Conservation (phyloP, 495 filamentous ascomycete species). For the Entonaema liquescens region DNA sequence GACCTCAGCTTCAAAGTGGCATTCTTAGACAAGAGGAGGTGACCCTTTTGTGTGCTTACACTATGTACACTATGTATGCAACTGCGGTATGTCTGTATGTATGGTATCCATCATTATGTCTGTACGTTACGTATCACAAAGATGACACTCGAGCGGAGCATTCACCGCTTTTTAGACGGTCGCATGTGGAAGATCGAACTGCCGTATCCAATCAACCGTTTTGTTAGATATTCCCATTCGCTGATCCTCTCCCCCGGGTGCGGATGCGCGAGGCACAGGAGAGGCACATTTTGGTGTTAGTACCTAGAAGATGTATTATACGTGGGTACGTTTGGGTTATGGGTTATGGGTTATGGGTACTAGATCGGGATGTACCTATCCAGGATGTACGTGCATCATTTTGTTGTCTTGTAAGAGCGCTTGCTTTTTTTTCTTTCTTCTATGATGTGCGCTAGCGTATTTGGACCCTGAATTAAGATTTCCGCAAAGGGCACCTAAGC, state of each 20-base stretch:
- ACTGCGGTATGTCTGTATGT: neutral
- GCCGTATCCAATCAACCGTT: slow-evolving; percentile 20
- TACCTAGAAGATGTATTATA: neutral
- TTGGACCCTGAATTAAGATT: slow-evolving; percentile 37
- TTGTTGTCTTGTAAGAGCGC: neutral
- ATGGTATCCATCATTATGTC: neutral
- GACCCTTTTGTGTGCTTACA: neutral
- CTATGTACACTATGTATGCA: no score
- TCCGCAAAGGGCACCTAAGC: slow-evolving; percentile 12
- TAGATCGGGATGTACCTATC: neutral
- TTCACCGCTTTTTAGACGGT: slow-evolving; percentile 38
- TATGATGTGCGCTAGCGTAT: slow-evolving; percentile 22
- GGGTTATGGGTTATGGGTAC: no score
- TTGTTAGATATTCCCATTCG: slow-evolving; percentile 15
- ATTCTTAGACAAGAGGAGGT: slow-evolving; percentile 22
- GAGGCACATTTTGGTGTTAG: neutral
- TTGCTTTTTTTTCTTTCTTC: neutral
- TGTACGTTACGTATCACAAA: slow-evolving; percentile 17
- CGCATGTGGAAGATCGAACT: slow-evolving; percentile 20
- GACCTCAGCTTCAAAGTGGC: slow-evolving; percentile 24
- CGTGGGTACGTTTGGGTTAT: neutral
- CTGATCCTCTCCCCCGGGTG: slow-evolving; percentile 33
- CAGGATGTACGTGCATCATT: neutral
- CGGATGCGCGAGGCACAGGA: slow-evolving; percentile 5
- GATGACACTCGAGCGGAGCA: slow-evolving; percentile 20